Evolutionary conservation across 345 rosid genomes (phyloP), one percentile per base, ranked within the genome.

Genomic region (Carallia pectinifolia): DNA sequence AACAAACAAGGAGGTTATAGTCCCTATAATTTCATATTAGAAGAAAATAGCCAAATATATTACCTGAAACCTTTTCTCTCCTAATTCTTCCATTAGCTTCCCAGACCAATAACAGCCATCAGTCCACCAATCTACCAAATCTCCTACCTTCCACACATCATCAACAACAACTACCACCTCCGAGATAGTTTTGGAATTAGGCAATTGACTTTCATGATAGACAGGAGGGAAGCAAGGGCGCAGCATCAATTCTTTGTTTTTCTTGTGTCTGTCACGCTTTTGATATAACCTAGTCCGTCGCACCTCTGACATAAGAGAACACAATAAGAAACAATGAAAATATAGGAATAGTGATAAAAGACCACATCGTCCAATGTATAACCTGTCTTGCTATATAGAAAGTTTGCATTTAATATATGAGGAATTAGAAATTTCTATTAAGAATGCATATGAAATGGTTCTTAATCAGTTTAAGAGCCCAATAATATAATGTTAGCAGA

Each of bases 81-180:
- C 81, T 64, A 87, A 55, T 29, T 48, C 69, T 74, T 81, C 68
- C 5, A 71, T 77, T 58, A 89, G 31, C 29, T 58, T 79, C 60
- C 88, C 92, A 62, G 89, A 80, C 92, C 96, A 89, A 77, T 71
- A 86, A 77, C 89, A 85, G 47, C 30, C 59, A 73, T 73, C 80
- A 61, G 65, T n/a, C 83, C 84, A 84, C 96, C 92, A 89, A 74
- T 89, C 96, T 40, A 89, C 90, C 74, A 84, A 74, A 79, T 87
- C 90, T 48, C 92, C 92, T 65, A 83, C 88, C 79, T 74, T 76
- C 88, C 87, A 87, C 15, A 10, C 69, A 75, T 82, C 84, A 75
- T 71, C 79, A 67, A 71, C 77, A 37, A 79, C 31, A 40, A 87
- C 89, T 10, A 70, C 72, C 55, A 69, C 80, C 53, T 85, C 84